These are phyloP conservation scores for Litsea cubeba DNA, from an alignment of 164 flowering plant genomes.

Conservation along the genomic window DNA sequence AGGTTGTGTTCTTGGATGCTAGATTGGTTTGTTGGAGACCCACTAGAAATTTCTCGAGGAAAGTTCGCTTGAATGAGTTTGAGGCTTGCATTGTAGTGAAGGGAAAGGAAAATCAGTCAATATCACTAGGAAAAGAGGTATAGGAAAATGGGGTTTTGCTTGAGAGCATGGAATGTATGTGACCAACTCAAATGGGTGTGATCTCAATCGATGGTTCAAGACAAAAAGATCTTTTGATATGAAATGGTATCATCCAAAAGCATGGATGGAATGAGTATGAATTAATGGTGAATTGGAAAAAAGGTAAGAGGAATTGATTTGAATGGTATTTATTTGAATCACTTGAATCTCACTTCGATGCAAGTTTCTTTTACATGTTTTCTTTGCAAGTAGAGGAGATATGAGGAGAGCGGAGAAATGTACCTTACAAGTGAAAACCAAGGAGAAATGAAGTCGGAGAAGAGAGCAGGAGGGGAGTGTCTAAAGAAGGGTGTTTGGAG, in stretches of 20 bases:
- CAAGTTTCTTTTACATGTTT: neutral
- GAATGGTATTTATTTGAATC: neutral
- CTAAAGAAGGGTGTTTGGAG: conserved; percentile 8
- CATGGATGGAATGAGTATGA: neutral
- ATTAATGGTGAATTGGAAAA: neutral
- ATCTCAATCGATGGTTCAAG: no score
- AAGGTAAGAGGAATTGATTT: neutral
- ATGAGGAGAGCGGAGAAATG: neutral
- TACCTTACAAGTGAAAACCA: neutral
- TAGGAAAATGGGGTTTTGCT: neutral
- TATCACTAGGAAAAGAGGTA: neutral
- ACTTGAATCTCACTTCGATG: neutral
- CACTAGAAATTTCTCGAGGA: conserved; percentile 51
- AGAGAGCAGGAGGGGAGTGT: neutral
- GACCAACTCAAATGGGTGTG: no score
- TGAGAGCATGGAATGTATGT: neutral
- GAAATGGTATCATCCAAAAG: neutral
- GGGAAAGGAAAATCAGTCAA: neutral
- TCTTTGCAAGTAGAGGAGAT: neutral
- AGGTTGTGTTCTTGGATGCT: conserved; percentile 25
- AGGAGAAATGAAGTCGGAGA: neutral
- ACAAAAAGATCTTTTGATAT: neutral
- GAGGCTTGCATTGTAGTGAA: conserved; percentile 32
- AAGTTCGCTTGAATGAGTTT: conserved; percentile 38
- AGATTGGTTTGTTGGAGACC: conserved; percentile 32